These are phyloP conservation scores for Kluyveromyces dobzhanskii DNA, from an alignment of 805 yeast genomes.

Conservation along the genomic window DNA sequence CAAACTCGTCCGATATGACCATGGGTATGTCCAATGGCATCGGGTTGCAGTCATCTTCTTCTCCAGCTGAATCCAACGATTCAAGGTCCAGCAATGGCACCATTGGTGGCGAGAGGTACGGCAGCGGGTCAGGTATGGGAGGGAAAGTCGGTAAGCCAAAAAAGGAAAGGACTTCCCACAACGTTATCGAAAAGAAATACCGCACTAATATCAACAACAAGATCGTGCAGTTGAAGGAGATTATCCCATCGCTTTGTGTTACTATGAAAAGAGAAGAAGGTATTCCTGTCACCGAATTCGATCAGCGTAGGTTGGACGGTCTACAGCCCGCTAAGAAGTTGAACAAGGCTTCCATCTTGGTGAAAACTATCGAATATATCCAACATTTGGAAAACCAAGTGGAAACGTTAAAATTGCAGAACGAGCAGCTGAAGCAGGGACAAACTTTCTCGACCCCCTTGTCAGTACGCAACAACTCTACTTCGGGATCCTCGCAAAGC, in stretches of 20 bases:
- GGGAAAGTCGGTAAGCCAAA: constrained; percentile 18
- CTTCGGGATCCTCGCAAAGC: constrained; percentile 10
- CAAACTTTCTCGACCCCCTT: constrained; percentile 15
- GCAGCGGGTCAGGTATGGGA: background rate
- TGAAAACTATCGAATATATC: constrained; percentile 73
- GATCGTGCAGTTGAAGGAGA: constrained; percentile 53
- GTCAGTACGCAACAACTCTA: constrained; percentile 14
- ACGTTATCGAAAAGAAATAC: constrained; percentile 64
- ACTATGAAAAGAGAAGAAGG: constrained; percentile 38
- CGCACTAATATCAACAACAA: constrained; percentile 64
- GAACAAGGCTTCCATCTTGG: constrained; percentile 67
- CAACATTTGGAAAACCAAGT: constrained; percentile 62
- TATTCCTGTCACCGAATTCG: constrained; percentile 47
- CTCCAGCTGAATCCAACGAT: background rate
- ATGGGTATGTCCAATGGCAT: background rate
- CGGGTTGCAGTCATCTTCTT: background rate
- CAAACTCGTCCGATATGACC: background rate
- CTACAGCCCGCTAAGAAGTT: constrained; percentile 67
- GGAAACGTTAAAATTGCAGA: constrained; percentile 40
- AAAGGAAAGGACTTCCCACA: constrained; percentile 56
- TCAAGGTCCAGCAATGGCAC: background rate
- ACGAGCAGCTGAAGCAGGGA: constrained; percentile 30
- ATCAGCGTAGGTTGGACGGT: constrained; percentile 57
- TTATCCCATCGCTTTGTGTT: constrained; percentile 54
- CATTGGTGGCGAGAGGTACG: background rate